Base-by-base conservation (phyloP, 495 filamentous ascomycete species). In the Tirmania nivea region DNA sequence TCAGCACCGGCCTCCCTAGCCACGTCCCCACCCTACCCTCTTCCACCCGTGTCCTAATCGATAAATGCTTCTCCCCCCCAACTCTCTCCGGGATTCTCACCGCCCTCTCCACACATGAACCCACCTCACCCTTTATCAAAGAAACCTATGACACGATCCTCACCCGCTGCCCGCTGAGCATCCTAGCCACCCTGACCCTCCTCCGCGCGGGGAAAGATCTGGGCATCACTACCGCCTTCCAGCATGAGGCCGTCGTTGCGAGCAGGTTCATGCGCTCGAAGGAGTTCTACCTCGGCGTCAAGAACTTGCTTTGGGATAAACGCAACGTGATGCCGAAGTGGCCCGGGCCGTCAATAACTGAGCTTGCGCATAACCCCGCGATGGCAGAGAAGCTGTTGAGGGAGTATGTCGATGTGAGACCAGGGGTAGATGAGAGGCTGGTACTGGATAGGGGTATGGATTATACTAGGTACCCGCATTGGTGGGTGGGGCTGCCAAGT, bases 201-300 rank as follows among this genome's bases (percentile, higher is more conserved):
- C 77, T 94, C 78, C 82, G 78, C 54, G 45, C 50, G 5, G 86
- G 85, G 53, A 62, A 65, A 55, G 62, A 70, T 2, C 94, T 90
- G 90, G 68, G 66, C 52, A 94, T 96, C 59, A 64, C 71, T 6
- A 74, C 89, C 66, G 78, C 90, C 1, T 96, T 95, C 73, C 70
- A 77, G 62, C 77, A 78, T 36, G 90, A 97, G 69, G 71, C 86
- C 66, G 70, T 77, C 57, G 79, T 96, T 36, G 84, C 90, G 4
- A 63, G 72, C 42, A 73, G 75, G 51, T 95, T 96, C 72, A 94
- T 96, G 89, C 64, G 68, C 35, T 77, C 84, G 61, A 80, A 77
- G 5, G 90, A 97, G 66, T 97, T 96, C 66, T 75, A 75, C 48
- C 79, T 85, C 66, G 90, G 90, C 39, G 88, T 96, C 47, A 76